These are phyloP conservation scores for Diatrype stigma DNA, from an alignment of 2,329 filamentous ascomycete genomes.

Conservation along the genomic window DNA sequence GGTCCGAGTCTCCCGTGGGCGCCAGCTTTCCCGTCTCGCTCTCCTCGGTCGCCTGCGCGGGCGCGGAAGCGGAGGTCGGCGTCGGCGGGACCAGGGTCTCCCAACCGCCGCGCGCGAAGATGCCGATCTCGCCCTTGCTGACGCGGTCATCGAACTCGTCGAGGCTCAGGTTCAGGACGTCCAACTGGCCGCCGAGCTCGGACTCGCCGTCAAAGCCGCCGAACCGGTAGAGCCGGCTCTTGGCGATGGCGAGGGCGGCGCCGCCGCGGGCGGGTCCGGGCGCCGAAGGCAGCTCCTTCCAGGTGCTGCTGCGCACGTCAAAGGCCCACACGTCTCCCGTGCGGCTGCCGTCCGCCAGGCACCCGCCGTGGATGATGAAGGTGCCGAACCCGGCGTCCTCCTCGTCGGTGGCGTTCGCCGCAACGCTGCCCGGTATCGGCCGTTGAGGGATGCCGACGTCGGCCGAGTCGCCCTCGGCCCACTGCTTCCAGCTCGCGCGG, in stretches of 20 bases:
- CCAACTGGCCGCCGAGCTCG: conserved; percentile 68
- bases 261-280: conserved; percentile 65
- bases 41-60: conserved; percentile 11
- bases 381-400: conserved; percentile 61
- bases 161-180: conserved; percentile 58
- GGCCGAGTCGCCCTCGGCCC: conserved; percentile 51
- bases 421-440: conserved; percentile 54
- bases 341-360: conserved; percentile 58
- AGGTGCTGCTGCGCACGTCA: conserved; percentile 57
- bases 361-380: conserved; percentile 74
- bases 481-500: conserved; percentile 48
- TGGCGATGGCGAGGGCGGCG: conserved; percentile 59
- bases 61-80: conserved; percentile 22
- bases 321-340: conserved; percentile 74
- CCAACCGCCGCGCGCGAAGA: conserved; percentile 52
- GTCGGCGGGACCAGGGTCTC: conserved; percentile 43
- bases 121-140: conserved; percentile 43
- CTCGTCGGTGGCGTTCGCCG: conserved; percentile 55
- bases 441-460: conserved; percentile 55
- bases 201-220: conserved; percentile 71
- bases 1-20: conserved; percentile 1
- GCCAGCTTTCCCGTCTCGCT: conserved; percentile 22
- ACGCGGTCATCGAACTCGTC: conserved; percentile 50
- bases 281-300: conserved; percentile 64
- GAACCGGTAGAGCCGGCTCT: conserved; percentile 68